Conservation (phyloP, 768 basidiomycete genomes). For the Rhodotorula kratochvilovae region DNA sequence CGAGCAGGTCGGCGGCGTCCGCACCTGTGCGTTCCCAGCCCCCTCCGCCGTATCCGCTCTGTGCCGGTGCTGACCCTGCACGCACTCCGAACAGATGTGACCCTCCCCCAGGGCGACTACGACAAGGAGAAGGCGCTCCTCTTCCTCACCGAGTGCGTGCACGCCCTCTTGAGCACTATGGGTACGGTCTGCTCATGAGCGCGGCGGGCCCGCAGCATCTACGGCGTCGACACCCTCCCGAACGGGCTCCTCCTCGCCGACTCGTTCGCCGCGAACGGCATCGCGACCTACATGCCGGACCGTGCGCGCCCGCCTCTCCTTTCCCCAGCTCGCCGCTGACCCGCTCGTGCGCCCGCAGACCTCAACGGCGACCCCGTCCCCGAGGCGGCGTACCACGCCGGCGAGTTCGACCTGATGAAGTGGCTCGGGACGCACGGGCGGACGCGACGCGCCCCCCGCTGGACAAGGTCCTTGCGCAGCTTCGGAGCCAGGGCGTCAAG, state of each 20-base stretch:
- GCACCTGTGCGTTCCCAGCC: slow-evolving; percentile 45
- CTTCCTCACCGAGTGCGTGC: slow-evolving; percentile 51
- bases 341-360: slow-evolving; percentile 8
- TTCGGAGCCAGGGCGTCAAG: slow-evolving; percentile 61
- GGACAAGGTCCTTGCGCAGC: slow-evolving; percentile 57
- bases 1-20: slow-evolving; percentile 54
- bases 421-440: slow-evolving; percentile 54
- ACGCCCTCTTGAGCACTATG: background rate
- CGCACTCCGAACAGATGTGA: slow-evolving; percentile 48
- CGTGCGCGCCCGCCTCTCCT: background rate
- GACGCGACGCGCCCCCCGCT: slow-evolving; percentile 53
- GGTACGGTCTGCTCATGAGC: background rate
- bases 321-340: too few species aligned
- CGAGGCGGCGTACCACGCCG: slow-evolving; percentile 38
- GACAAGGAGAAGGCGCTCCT: slow-evolving; percentile 58
- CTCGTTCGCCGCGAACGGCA: slow-evolving; percentile 41
- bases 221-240: slow-evolving; percentile 21
- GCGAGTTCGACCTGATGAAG: slow-evolving; percentile 50
- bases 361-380: slow-evolving; percentile 49
- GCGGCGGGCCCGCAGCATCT: slow-evolving; percentile 13
- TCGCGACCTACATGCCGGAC: slow-evolving; percentile 38
- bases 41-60: too few species aligned
- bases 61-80: too few species aligned
- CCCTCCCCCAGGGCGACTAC: slow-evolving; percentile 52
- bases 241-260: slow-evolving; percentile 41